Evolutionary conservation across 2,329 filamentous ascomycete genomes (phyloP).

Genomic region (Stachybotrys echinatus): DNA sequence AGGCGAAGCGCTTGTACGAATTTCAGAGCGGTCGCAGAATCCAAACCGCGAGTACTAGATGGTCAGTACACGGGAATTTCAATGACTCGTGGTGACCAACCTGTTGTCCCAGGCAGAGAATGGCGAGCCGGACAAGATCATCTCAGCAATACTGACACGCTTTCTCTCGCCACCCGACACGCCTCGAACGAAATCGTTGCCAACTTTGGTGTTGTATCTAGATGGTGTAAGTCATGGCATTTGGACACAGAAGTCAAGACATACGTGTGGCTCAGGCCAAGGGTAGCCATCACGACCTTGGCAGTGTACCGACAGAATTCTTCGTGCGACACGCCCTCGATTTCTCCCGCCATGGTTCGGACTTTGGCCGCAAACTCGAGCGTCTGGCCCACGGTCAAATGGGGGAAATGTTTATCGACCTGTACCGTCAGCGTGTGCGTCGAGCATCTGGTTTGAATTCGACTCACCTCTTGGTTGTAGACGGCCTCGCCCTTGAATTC

Average conservation of each 20-base stretch:
- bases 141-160: conserved; percentile 78
- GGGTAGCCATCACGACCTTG: conserved; percentile 63
- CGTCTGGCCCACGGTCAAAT: conserved; percentile 71
- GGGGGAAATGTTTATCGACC: conserved; percentile 69
- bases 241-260: no score
- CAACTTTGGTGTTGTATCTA: conserved; percentile 59
- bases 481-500: conserved; percentile 62
- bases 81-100: conserved; percentile 18
- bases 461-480: conserved; percentile 65
- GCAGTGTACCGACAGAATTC: conserved; percentile 59
- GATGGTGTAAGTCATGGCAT: neutral
- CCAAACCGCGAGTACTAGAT: conserved; percentile 63
- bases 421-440: conserved; percentile 18
- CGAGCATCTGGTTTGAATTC: no score
- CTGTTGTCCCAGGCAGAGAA: conserved; percentile 64
- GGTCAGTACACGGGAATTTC: no score
- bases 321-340: conserved; percentile 54
- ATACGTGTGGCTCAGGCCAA: conserved; percentile 66
- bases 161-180: conserved; percentile 69
- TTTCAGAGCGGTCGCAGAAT: conserved; percentile 67
- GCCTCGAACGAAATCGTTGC: conserved; percentile 68
- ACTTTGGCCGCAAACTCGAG: conserved; percentile 67
- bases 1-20: conserved; percentile 64
- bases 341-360: conserved; percentile 60
- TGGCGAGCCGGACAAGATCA: conserved; percentile 58